Base-by-base conservation (phyloP, 2,329 filamentous ascomycete genomes). In the Verticillium klebahnii region DNA sequence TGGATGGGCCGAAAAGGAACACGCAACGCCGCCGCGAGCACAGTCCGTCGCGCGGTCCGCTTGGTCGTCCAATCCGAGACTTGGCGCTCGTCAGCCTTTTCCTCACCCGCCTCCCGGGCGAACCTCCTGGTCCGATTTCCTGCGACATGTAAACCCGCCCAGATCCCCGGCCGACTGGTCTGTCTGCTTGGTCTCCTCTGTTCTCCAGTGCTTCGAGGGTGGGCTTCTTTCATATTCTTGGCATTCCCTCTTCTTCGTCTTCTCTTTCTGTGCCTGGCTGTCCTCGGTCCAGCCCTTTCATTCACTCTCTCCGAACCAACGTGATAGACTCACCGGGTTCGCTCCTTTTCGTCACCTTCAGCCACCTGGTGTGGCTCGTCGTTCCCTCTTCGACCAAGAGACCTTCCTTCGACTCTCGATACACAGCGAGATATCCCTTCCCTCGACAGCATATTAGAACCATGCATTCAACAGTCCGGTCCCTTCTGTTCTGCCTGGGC, bases 281-380 rank as follows among this genome's bases (percentile, higher is more conserved):
- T 29, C 17, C 31, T 57, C 34, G 9, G 9, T 11, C 23, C 45
- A 50, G 5, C 19, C 45, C 6, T 50, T 50, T 25, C 45, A 23
- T 50, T 23, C 45, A 31, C 37, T 31, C 23, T 56, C 23, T 36
- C n/a, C 56, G 54, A 32, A 36, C 52, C 23, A 23, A 2, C n/a
- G 36, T 50, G 45, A 60, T 37, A 37, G 52, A 60, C 36, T 56
- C 45, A 60, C 52, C 45, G 37, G 36, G 37, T 32, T 50, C 45
- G 19, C 45, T 50, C 9, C 17, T 23, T 50, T 50, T 45, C 31
- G n/a, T 58, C 29, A 7, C 15, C 39, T 19, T 59, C 39, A 59
- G 57, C 63, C 63, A 56, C 63, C 63, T 61, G 63, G 63, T 60
- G 63, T 64, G 63, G 63, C 60, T 32, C 62, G 31, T 58, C 45